phyloP scores from a whole-genome alignment of 345 rosid genomes.

The Hibiscus trionum region DNA sequence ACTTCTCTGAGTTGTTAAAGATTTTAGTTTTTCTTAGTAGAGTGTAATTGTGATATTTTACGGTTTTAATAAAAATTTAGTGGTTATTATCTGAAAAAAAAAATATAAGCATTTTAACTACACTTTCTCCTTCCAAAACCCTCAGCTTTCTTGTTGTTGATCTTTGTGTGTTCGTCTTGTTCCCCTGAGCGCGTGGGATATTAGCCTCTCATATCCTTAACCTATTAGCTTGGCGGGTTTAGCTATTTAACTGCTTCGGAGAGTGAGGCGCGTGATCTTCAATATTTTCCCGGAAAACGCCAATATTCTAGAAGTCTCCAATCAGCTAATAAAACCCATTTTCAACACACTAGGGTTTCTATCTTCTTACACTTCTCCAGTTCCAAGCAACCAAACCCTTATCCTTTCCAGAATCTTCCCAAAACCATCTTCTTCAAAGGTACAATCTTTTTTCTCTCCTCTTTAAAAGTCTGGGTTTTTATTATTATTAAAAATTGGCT shows the following conservation, averaged over 20 bases:
- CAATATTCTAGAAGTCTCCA: conserved; percentile 8
- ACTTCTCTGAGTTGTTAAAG: no score
- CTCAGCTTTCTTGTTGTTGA: neutral
- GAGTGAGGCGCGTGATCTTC: neutral
- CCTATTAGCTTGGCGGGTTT: neutral
- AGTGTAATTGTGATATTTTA: no score
- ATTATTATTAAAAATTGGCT: neutral
- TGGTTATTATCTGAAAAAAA: no score
- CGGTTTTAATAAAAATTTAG: no score
- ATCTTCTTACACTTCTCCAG: neutral
- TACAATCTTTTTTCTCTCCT: neutral
- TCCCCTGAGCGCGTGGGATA: neutral
- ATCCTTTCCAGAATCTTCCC: neutral
- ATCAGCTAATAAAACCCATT: neutral
- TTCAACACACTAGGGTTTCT: neutral
- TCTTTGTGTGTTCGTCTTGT: neutral
- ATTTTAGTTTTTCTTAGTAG: no score
- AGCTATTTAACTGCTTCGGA: neutral
- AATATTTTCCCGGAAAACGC: neutral
- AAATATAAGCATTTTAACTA: neutral
- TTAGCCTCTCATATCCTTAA: neutral
- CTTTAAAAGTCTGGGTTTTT: neutral
- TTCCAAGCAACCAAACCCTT: neutral
- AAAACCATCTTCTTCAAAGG: neutral
- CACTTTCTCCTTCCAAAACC: neutral